Conservation (phyloP, 257 asterid species). For the Fraxinus excelsior region DNA sequence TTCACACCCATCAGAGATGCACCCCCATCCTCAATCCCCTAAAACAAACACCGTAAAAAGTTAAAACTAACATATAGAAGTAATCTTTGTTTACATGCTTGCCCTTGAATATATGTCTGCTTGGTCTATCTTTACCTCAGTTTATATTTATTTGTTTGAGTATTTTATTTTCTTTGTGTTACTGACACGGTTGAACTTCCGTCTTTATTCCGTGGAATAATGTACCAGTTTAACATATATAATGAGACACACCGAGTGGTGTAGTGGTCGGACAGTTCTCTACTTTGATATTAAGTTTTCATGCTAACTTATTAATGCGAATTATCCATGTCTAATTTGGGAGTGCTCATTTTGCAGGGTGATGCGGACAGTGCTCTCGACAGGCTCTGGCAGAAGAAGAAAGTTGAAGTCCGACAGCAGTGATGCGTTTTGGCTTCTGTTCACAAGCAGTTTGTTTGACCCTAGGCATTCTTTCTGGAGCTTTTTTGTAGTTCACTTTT, state of each 20-base stretch:
- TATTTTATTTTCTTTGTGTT: no score
- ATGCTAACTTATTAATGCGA: not conserved
- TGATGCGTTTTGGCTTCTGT: not conserved
- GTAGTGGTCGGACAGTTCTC: not conserved
- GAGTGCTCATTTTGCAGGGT: not conserved
- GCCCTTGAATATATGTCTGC: no score
- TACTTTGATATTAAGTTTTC: not conserved
- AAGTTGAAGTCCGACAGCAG: slow-evolving; percentile 7
- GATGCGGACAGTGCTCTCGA: not conserved
- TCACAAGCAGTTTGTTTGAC: not conserved
- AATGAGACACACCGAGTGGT: not conserved
- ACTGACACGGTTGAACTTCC: not conserved
- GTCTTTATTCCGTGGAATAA: no score
- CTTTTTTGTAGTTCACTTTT: not conserved
- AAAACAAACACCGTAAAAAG: no score
- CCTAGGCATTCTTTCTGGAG: not conserved
- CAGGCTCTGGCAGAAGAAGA: not conserved
- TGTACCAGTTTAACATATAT: no score
- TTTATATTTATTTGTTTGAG: not conserved
- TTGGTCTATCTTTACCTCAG: not conserved
- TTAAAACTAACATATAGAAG: no score
- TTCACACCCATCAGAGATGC: no score
- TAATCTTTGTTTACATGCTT: no score
- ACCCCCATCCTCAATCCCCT: no score
- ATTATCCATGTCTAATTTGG: not conserved